Base-by-base conservation (phyloP, 1,284 basidiomycete species). In the Porodaedalea pini region DNA sequence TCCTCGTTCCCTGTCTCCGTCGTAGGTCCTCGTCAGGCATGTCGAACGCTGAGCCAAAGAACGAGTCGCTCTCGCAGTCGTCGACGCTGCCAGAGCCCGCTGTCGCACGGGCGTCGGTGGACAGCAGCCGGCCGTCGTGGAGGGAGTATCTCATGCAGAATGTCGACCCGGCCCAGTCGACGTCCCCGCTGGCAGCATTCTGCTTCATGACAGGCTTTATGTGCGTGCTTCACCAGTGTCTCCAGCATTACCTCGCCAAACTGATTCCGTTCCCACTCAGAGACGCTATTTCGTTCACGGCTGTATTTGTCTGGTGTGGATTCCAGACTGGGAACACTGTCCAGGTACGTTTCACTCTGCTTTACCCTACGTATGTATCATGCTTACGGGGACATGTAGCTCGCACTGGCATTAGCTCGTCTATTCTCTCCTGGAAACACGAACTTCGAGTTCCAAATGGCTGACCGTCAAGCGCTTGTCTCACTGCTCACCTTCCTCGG, bases 171-270 rank as follows among this genome's bases (percentile, higher is more conserved):
- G 73, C 77, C 21, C 70, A 77, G 60, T 77, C 81, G 0, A 80
- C 82, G 0, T 74, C 75, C 4, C 86, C 86, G 6, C 76, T 92
- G 49, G 78, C 85, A 4, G 82, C 80, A 6, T 92, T 84, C 68
- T 92, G 90, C 71, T 92, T 93, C 71, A 86, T 94, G 81, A 94
- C 91, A 0, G 92, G 91, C 0, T 90, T 84, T 72, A 86, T 91
- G 79, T 88, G 67, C 64, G 81, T 78, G 6, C 25, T 15, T 52
- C 31, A 7, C 13, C 31, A 34, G 27, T 11, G 44, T 23, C 13
- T 25, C 5, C 7, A 23, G 11, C 13, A 34, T 6, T 34, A 34
- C 7, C 32, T 34, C 41, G 17, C 15, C 13, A 37, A 52, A 45
- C 40, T n/a, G 21, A 39, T 32, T 8, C 40, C 1, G 17, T 21